Base-by-base conservation (phyloP, 257 asterid genomes). In the Capsicum pubescens region DNA sequence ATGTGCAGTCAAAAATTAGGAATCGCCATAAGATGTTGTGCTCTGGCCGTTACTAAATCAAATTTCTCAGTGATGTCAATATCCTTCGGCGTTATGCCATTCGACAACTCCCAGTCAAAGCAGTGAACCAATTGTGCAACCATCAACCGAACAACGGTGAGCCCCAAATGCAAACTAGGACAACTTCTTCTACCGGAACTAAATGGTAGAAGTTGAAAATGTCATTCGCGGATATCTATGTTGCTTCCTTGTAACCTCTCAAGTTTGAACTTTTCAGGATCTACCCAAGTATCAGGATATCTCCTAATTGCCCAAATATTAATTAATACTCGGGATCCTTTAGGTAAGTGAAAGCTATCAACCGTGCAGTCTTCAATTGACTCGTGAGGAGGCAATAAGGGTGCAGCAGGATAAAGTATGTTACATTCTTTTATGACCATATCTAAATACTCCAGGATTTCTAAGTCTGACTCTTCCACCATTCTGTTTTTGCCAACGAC, bases 401-500 rank as follows among this genome's bases (percentile, higher is more conserved):
- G 90, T 55, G 71, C 87, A 55, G 74, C 80, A 2, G 86, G 89
- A 46, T 87, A 88, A 8, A 87, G 84, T 26, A 88, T 76, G 42
- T 61, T 11, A 14, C 84, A 26, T 82, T 87, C 89, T 87, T 85
- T 87, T 6, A 87, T 44, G 5, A 85, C 86, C 88, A 87, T 83
- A 57, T 83, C 42, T 9, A 87, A 79, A 21, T 87, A 87, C 0
- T 78, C 48, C 11, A 87, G 14, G 4, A 16, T 52, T 35, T 82
- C 74, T 1, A 87, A 56, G 55, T 87, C 84, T 15, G 72, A 77
- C 36, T 87, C 89, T 61, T 87, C 86, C 0, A 82, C 84, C 32
- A 55, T 81, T 36, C 74, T 32, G 14, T 80, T 35, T 79, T 71
- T 36, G 9, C 88, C 88, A 4, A 85, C 86, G 42, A 68, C 82